Percentiles rank a stretch among this genome's conserved stretches.
These are phyloP conservation scores for Neolentinus lepideus DNA, from an alignment of 1,284 basidiomycete species.

Conservation along the genomic window DNA sequence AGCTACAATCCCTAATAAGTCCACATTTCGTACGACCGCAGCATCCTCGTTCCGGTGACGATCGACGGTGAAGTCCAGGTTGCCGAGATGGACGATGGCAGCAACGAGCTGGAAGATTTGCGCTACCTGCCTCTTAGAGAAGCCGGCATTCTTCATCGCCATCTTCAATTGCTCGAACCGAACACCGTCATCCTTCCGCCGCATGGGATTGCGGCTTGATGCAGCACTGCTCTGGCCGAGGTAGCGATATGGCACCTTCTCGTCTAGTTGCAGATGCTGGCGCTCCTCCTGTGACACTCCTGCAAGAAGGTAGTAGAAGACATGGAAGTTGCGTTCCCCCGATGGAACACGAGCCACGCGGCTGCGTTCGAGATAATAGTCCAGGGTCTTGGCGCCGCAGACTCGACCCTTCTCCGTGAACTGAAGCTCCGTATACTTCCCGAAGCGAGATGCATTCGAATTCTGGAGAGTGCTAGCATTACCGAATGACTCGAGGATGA, in stretches of 20 bases:
- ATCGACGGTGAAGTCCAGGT: slow-evolving; percentile 87
- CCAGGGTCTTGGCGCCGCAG: slow-evolving; percentile 88
- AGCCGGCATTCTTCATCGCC: slow-evolving; percentile 87
- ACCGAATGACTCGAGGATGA: slow-evolving; percentile 91
- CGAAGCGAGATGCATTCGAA: slow-evolving; percentile 86
- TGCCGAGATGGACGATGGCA: slow-evolving; percentile 93
- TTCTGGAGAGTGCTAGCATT: slow-evolving; percentile 87
- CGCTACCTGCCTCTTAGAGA: slow-evolving; percentile 90
- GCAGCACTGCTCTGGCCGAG: slow-evolving; percentile 39
- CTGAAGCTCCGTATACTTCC: slow-evolving; percentile 92
- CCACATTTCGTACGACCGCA: slow-evolving; percentile 78
- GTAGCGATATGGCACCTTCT: slow-evolving; percentile 78
- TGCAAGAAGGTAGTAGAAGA: slow-evolving; percentile 92
- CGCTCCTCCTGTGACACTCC: slow-evolving; percentile 87
- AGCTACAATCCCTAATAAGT: slow-evolving; percentile 75
- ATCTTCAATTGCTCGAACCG: slow-evolving; percentile 91
- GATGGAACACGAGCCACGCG: slow-evolving; percentile 77
- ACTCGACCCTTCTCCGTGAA: slow-evolving; percentile 87
- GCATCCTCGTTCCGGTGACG: slow-evolving; percentile 79
- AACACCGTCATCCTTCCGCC: slow-evolving; percentile 53
- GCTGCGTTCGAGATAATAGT: slow-evolving; percentile 92
- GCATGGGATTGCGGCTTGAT: slow-evolving; percentile 33
- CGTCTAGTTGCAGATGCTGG: slow-evolving; percentile 76
- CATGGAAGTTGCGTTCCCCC: slow-evolving; percentile 93
- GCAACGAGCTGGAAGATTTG: slow-evolving; percentile 93